These are phyloP conservation scores for Metschnikowia gelsemii DNA, from an alignment of 805 yeast species.

Conservation along the genomic window DNA sequence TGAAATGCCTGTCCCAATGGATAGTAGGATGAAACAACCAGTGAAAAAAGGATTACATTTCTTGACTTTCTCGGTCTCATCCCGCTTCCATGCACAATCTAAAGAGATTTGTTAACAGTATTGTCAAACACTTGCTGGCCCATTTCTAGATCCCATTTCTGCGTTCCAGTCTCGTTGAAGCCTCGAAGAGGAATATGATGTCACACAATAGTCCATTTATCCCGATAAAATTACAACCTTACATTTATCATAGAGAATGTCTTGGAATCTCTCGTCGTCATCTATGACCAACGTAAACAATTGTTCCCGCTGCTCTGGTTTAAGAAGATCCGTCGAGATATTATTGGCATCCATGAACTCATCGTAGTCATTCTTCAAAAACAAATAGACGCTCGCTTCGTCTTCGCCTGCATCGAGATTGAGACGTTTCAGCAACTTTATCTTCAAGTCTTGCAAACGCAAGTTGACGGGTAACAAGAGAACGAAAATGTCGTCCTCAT, in stretches of 20 bases:
- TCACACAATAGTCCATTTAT: no score
- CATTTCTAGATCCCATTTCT: no score
- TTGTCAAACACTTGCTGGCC: no score
- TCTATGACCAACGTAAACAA: slow-evolving; percentile 38
- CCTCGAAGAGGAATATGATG: no score
- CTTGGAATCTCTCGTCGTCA: slow-evolving; percentile 40
- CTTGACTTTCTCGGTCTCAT: no score
- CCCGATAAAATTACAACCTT: slow-evolving; percentile 36
- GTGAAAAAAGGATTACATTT: no score
- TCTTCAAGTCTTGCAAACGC: slow-evolving; percentile 48
- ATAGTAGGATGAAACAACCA: no score
- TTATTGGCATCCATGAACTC: slow-evolving; percentile 35
- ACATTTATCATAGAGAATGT: slow-evolving; percentile 42
- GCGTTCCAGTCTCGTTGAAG: no score
- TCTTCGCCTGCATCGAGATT: slow-evolving; percentile 36
- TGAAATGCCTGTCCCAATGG: no score
- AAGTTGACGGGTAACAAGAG: slow-evolving; percentile 52
- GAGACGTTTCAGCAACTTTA: slow-evolving; percentile 51
- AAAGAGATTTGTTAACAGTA: no score
- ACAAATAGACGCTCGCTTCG: slow-evolving; percentile 32
- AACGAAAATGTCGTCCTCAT: slow-evolving; percentile 79
- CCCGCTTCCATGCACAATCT: no score
- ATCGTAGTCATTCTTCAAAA: slow-evolving; percentile 43
- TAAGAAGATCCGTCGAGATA: slow-evolving; percentile 29
- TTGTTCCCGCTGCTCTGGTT: slow-evolving; percentile 26